Evolutionary conservation across 805 yeast genomes (phyloP).

Genomic region (Lachancea cidri): DNA sequence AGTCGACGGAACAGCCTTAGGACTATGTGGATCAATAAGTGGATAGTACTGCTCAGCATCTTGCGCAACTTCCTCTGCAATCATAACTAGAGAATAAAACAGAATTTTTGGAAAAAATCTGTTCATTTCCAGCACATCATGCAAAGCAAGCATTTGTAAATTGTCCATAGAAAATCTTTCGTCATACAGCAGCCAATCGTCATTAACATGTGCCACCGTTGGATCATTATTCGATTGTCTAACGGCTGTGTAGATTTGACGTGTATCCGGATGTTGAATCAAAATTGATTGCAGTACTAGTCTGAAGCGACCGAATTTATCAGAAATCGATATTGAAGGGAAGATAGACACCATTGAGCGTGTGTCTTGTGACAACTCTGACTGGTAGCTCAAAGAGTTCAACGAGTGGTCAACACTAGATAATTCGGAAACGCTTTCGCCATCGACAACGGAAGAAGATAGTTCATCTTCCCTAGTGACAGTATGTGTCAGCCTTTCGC

Average conservation of each 20-base stretch:
- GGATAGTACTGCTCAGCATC: conserved; percentile 7
- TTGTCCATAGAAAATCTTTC: conserved; percentile 34
- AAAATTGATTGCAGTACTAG: conserved; percentile 31
- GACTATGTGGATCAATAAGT: background rate
- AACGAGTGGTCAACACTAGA: conserved; percentile 18
- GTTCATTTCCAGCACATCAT: conserved; percentile 31
- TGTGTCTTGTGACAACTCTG: conserved; percentile 8
- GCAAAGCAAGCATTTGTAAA: conserved; percentile 31
- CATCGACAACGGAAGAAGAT: conserved; percentile 2
- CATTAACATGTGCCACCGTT: conserved; percentile 29
- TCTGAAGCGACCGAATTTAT: conserved; percentile 29
- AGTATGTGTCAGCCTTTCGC: conserved; percentile 10
- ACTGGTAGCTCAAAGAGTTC: conserved; percentile 8
- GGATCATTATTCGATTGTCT: conserved; percentile 28
- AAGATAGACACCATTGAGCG: conserved; percentile 23
- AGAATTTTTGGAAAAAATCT: conserved; percentile 29
- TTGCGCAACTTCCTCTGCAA: conserved; percentile 5
- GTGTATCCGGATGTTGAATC: conserved; percentile 21
- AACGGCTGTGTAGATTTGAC: conserved; percentile 30
- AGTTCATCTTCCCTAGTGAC: conserved; percentile 10
- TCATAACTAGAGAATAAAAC: conserved; percentile 24
- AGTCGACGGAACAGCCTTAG: conserved; percentile 1
- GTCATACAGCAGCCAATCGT: conserved; percentile 41
- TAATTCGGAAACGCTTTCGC: conserved; percentile 11
- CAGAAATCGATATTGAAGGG: conserved; percentile 30